Evolutionary conservation across 768 basidiomycete genomes (phyloP), one percentile per base, ranked within the genome.

Genomic region (Termitomyces sp.): DNA sequence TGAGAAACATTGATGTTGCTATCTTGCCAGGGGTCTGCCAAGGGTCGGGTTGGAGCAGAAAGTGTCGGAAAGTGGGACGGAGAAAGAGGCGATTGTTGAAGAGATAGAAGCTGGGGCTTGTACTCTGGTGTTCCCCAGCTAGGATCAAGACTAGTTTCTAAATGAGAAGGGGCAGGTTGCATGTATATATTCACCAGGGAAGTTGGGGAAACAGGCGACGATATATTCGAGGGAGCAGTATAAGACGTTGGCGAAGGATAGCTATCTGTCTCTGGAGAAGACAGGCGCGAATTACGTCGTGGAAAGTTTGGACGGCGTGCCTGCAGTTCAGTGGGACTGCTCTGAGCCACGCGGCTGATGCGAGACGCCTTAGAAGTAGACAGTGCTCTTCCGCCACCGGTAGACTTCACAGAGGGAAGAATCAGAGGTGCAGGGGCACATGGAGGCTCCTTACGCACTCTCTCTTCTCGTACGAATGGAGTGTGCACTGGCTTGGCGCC

Each of bases 401-500:
- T 68, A 42, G 59, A 38, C 52, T 51, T 55, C 16, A 54, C 25
- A 19, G 49, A 53, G 29, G 73, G 63, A 59, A 73, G 63, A 16
- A 67, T 61, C 41, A 74, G 59, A 16, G 69, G 67, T 19, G 71
- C 56, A 23, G 69, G 67, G 6, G 61, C 57, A 14, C 59, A 62
- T 32, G 66, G 59, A 56, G 64, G 61, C 57, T 69, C 69, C 57
- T 66, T 57, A 55, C 60, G 53, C 61, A 77, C 71, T 10, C 76
- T 74, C 46, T 81, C 82, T 37, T 84, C 82, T 41, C 76, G 73
- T 63, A 85, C 74, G 63, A 85, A 85, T 0, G 85, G 82, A 38
- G 72, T 67, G 27, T 79, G 74, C 17, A 71, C 60, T 17, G 82
- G 77, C 62, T 83, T 82, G 10, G 77, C 54, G 11, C 81, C 79